A percentile compares a stretch with the other conserved stretches of the same genome.
phyloP scores from a whole-genome alignment of 78 protist genomes.

The Isochrysis galbana region DNA sequence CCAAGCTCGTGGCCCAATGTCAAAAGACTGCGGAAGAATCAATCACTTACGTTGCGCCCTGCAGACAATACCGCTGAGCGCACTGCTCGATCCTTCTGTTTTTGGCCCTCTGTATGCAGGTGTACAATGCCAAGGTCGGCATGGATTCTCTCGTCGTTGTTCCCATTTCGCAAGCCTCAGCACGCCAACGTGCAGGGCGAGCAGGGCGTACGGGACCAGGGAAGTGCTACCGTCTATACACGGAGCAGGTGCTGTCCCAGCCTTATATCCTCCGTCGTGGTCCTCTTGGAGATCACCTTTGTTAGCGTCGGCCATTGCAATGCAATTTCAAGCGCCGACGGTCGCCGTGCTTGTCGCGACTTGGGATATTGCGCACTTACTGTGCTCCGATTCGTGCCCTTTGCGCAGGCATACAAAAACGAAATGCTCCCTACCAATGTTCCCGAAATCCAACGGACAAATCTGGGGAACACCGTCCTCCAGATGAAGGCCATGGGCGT shows the following conservation, averaged over 20 bases:
- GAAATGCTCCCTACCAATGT: constrained; percentile 92
- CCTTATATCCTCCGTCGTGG: no score
- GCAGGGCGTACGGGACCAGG: constrained; percentile 98
- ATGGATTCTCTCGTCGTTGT: constrained; percentile 93
- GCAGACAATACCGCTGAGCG: no score
- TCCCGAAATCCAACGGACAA: constrained; percentile 99
- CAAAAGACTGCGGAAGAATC: no score
- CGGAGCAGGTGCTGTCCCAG: constrained; percentile 83
- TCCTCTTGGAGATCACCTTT: no score
- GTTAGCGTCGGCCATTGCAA: no score
- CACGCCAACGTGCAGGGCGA: constrained; percentile 65
- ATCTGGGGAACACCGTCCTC: constrained; percentile 92
- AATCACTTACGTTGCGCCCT: no score
- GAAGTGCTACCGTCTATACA: constrained; percentile 97
- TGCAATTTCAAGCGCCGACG: no score
- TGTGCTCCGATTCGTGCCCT: no score
- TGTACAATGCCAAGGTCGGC: constrained; percentile 90
- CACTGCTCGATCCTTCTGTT: background rate
- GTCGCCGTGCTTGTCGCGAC: no score
- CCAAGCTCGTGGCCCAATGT: no score
- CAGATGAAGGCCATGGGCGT: constrained; percentile 88
- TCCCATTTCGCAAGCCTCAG: constrained; percentile 91
- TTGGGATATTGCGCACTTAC: no score
- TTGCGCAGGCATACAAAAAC: constrained; percentile 84
- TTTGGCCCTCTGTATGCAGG: no score